A percentile compares a stretch with the other conserved stretches of the same genome.
phyloP scores from a whole-genome alignment of 2,329 filamentous ascomycete species.

The Sclerotinia nivalis region DNA sequence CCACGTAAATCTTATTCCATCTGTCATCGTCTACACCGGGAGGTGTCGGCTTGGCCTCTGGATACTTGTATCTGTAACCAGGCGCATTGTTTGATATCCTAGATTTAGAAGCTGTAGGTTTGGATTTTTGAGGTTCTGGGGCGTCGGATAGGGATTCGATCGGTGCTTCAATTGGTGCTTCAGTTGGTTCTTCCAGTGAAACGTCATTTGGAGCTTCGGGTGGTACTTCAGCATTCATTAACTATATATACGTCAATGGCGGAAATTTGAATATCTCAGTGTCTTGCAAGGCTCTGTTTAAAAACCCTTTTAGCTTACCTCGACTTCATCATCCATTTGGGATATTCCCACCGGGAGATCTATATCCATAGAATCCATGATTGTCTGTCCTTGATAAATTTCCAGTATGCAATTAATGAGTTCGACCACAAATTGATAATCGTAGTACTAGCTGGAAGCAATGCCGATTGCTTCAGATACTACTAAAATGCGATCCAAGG shows the following conservation, averaged over 20 bases:
- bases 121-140: background rate
- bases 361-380: slow-evolving; percentile 21
- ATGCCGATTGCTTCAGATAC: background rate
- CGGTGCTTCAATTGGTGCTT: background rate
- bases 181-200: background rate
- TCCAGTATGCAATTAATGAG: background rate
- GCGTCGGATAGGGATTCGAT: background rate
- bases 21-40: slow-evolving; percentile 36
- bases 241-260: slow-evolving; percentile 10
- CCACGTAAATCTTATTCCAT: slow-evolving; percentile 41
- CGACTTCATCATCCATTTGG: background rate
- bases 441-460: background rate
- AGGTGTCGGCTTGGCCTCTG: slow-evolving; percentile 38
- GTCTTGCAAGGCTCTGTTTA: slow-evolving; percentile 10
- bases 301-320: slow-evolving; percentile 5
- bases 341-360: background rate
- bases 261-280: background rate
- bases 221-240: background rate
- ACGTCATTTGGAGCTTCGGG: background rate
- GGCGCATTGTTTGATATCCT: slow-evolving; percentile 29
- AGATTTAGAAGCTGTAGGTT: slow-evolving; percentile 1
- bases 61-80: slow-evolving; percentile 41
- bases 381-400: background rate
- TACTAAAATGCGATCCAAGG: slow-evolving; percentile 7
- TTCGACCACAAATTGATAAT: background rate